These are phyloP conservation scores for Lepidium didymum DNA, from an alignment of 345 rosid genomes.

Conservation along the genomic window DNA sequence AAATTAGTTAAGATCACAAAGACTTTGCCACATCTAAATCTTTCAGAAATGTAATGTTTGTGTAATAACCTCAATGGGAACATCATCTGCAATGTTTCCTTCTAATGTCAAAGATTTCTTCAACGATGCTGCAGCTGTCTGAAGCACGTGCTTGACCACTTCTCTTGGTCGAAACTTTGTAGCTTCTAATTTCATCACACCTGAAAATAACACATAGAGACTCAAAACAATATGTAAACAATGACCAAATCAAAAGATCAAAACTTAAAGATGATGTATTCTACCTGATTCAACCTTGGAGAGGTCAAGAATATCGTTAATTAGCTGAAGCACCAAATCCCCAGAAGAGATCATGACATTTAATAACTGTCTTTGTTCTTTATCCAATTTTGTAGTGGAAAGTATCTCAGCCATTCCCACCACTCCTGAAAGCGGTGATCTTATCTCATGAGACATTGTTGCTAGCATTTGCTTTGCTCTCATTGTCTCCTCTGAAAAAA, in stretches of 20 bases:
- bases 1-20: not conserved
- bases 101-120: slow-evolving; percentile 71
- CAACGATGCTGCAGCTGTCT: slow-evolving; percentile 91
- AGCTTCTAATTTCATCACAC: slow-evolving; percentile 95
- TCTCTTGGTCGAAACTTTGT: slow-evolving; percentile 89
- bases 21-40: not conserved
- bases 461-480: slow-evolving; percentile 96
- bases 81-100: slow-evolving; percentile 79
- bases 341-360: slow-evolving; percentile 96
- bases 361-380: slow-evolving; percentile 67
- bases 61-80: slow-evolving; percentile 65
- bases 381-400: slow-evolving; percentile 60
- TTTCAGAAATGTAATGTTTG: not conserved
- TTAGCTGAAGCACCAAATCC: slow-evolving; percentile 88
- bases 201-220: slow-evolving; percentile 11
- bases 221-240: not conserved
- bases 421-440: slow-evolving; percentile 87
- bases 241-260: not conserved
- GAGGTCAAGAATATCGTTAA: slow-evolving; percentile 94
- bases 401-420: slow-evolving; percentile 99
- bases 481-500: slow-evolving; percentile 90
- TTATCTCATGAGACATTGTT: slow-evolving; percentile 96
- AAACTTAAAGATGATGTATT: not conserved
- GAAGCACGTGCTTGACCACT: slow-evolving; percentile 89
- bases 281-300: slow-evolving; percentile 96